Percentiles rank a stretch among this genome's conserved stretches.
phyloP scores from a whole-genome alignment of 148 eudicot genomes.

The Nepenthes mirabilis region DNA sequence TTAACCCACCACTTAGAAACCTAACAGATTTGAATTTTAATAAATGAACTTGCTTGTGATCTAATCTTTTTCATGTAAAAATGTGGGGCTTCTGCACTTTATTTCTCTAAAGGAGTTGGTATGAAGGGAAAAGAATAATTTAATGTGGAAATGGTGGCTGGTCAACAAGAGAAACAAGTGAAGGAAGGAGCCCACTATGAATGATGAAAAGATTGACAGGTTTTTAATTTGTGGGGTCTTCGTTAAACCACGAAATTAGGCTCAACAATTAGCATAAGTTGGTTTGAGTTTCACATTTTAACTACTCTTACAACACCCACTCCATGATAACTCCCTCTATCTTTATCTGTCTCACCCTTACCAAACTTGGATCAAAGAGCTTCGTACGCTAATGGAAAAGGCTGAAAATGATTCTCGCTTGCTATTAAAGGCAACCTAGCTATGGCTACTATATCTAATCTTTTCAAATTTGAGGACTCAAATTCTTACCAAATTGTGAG shows the following conservation, averaged over 20 bases:
- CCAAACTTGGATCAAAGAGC: slow-evolving; percentile 33
- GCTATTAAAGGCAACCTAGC: slow-evolving; percentile 24
- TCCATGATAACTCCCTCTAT: no score
- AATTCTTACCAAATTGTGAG: not conserved
- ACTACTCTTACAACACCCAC: slow-evolving; percentile 27
- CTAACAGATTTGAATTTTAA: no score
- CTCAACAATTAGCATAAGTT: slow-evolving; percentile 29
- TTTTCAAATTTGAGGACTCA: not conserved
- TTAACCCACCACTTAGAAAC: no score
- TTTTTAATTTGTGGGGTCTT: slow-evolving; percentile 11
- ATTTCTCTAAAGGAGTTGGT: no score
- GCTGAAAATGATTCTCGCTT: slow-evolving; percentile 32
- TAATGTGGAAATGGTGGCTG: no score
- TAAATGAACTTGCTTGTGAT: no score
- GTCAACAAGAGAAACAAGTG: no score
- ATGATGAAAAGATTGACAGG: no score
- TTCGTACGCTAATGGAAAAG: slow-evolving; percentile 6
- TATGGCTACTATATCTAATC: not conserved
- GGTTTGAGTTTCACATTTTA: slow-evolving; percentile 65
- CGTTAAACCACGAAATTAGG: slow-evolving; percentile 19
- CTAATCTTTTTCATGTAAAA: no score
- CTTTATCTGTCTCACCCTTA: slow-evolving; percentile 9
- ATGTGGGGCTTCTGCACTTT: no score
- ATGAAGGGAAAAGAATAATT: no score
- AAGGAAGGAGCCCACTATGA: no score